Conservation (phyloP, 192 early-diverging fungal genomes). For the Coemansia aciculifera region DNA sequence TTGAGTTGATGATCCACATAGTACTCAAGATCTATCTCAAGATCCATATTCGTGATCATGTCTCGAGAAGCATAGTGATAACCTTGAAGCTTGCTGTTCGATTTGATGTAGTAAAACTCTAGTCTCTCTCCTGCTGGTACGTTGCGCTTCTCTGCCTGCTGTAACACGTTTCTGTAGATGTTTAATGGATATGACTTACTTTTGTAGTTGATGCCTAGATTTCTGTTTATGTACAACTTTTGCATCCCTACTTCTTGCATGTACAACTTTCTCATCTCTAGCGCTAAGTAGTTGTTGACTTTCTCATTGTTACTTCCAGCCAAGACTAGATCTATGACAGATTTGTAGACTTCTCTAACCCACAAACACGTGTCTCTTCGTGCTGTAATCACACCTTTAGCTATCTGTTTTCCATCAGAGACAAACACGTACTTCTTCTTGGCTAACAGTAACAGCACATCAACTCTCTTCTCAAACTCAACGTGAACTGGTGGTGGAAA, state of each 20-base stretch:
- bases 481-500: slow-evolving; percentile 21
- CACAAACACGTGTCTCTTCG: slow-evolving; percentile 27
- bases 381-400: slow-evolving; percentile 30
- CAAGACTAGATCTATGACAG: slow-evolving; percentile 12
- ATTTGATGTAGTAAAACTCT: slow-evolving; percentile 17
- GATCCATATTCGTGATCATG: slow-evolving; percentile 7
- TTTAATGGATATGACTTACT: slow-evolving; percentile 10
- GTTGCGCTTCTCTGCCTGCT: slow-evolving; percentile 3
- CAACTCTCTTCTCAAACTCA: slow-evolving; percentile 22
- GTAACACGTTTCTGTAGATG: slow-evolving; percentile 11
- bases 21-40: slow-evolving; percentile 14
- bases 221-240: slow-evolving; percentile 13
- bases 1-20: slow-evolving; percentile 19
- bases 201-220: slow-evolving; percentile 18
- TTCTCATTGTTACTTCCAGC: not conserved
- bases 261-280: not conserved
- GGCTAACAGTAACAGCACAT: slow-evolving; percentile 14
- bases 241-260: not conserved
- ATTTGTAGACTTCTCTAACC: slow-evolving; percentile 15
- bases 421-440: slow-evolving; percentile 33
- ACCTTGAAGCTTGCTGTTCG: slow-evolving; percentile 8
- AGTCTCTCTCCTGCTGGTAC: slow-evolving; percentile 22
- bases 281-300: not conserved
- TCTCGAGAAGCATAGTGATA: slow-evolving; percentile 12
- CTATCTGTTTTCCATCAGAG: slow-evolving; percentile 6